These are phyloP conservation scores for Kokia cookei DNA, from an alignment of 441 rosid species.

Conservation along the genomic window DNA sequence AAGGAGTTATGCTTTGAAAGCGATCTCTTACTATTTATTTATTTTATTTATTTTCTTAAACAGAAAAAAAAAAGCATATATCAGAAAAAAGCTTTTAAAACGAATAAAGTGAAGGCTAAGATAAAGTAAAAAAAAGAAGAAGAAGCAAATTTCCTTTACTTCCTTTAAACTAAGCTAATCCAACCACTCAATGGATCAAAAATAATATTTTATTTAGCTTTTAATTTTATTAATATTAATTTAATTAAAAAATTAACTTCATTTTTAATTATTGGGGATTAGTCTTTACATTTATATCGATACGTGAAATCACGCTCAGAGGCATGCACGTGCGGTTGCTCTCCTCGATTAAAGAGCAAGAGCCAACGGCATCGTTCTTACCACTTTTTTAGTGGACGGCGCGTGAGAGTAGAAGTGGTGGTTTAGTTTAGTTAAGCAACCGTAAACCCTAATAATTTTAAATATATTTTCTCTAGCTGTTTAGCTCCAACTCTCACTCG, in stretches of 20 bases:
- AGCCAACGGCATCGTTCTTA: background rate
- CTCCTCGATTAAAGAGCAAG: background rate
- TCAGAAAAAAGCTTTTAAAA: background rate
- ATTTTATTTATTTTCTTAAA: too few relatives aligned
- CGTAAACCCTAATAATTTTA: constrained; percentile 85
- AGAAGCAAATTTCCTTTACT: background rate
- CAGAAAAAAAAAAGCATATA: too few relatives aligned
- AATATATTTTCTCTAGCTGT: constrained; percentile 22
- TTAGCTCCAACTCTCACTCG: constrained; percentile 10
- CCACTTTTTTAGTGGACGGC: background rate
- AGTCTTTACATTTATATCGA: background rate
- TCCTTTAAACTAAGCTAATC: background rate
- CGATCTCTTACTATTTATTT: too few relatives aligned
- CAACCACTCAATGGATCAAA: background rate
- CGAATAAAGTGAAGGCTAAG: background rate
- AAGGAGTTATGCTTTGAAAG: too few relatives aligned
- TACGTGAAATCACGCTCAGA: background rate
- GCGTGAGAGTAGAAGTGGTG: background rate
- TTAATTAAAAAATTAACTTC: too few relatives aligned
- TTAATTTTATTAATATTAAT: background rate
- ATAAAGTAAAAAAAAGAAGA: background rate
- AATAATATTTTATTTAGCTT: background rate
- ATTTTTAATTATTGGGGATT: background rate
- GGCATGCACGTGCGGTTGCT: background rate
- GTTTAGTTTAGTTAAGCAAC: constrained; percentile 26